These are phyloP conservation scores for Beta corolliflora DNA, from an alignment of 179 eudicot genomes.

Conservation along the genomic window DNA sequence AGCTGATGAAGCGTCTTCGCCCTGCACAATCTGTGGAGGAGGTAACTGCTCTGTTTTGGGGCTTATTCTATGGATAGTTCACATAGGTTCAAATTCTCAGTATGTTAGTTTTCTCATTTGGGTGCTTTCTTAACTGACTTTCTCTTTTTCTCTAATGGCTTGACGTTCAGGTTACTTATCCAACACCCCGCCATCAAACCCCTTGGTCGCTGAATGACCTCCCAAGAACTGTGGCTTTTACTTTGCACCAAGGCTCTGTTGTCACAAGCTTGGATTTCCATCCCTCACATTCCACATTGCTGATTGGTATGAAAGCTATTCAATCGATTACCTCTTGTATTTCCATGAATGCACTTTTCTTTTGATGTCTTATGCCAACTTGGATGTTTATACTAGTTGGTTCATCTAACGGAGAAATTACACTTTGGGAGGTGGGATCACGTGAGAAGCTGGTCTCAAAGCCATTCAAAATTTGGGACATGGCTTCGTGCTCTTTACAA, in stretches of 20 bases:
- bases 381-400: conserved; percentile 55
- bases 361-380: conserved; percentile 20
- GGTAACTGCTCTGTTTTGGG: conserved; percentile 41
- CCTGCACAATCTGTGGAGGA: conserved; percentile 82
- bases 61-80: background rate
- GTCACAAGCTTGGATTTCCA: conserved; percentile 89
- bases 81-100: background rate
- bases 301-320: conserved; percentile 53
- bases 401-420: conserved; percentile 65
- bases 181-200: conserved; percentile 60
- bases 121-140: background rate
- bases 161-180: conserved; percentile 63
- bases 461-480: conserved; percentile 80
- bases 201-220: conserved; percentile 75
- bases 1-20: conserved; percentile 81
- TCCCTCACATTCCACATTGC: conserved; percentile 70
- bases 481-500: conserved; percentile 44
- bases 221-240: conserved; percentile 69
- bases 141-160: background rate
- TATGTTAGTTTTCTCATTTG: too few relatives aligned
- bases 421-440: conserved; percentile 74
- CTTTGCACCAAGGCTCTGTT: conserved; percentile 61
- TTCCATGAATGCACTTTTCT: background rate
- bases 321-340: background rate
- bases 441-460: conserved; percentile 72